Evolutionary conservation across 2,329 filamentous ascomycete genomes (phyloP).

Genomic region (Xylaria sp.): DNA sequence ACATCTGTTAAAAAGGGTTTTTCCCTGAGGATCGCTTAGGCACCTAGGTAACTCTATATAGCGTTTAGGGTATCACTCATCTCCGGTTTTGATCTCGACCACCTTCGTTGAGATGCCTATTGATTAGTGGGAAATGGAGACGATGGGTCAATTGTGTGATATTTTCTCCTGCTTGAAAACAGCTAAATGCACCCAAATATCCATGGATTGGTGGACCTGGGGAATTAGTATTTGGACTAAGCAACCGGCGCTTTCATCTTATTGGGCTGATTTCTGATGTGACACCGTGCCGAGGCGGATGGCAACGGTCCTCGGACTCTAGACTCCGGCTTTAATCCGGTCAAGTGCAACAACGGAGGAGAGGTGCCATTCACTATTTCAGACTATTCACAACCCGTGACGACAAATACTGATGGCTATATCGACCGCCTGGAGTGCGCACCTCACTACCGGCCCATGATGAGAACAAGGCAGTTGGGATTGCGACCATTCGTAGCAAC

Average conservation of each 20-base stretch:
- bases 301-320: constrained; percentile 22
- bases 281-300: constrained; percentile 30
- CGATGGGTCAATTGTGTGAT: neutral
- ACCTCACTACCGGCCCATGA: neutral
- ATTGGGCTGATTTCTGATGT: constrained; percentile 17
- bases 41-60: constrained; percentile 2
- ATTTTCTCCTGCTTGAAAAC: neutral
- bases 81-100: neutral
- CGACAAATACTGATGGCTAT: neutral
- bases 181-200: neutral
- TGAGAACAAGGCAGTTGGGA: neutral
- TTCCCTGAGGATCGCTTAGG: neutral
- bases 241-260: neutral
- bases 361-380: constrained; percentile 5
- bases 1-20: neutral
- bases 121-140: constrained; percentile 21
- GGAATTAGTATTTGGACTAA: neutral
- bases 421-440: neutral
- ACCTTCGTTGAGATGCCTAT: neutral
- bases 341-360: constrained; percentile 7
- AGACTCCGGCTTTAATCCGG: constrained; percentile 11
- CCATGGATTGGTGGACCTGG: constrained; percentile 24
- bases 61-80: neutral
- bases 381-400: neutral
- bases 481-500: too few relatives aligned